Conservation (phyloP, 164 flowering plant genomes). For the Umbellularia californica region DNA sequence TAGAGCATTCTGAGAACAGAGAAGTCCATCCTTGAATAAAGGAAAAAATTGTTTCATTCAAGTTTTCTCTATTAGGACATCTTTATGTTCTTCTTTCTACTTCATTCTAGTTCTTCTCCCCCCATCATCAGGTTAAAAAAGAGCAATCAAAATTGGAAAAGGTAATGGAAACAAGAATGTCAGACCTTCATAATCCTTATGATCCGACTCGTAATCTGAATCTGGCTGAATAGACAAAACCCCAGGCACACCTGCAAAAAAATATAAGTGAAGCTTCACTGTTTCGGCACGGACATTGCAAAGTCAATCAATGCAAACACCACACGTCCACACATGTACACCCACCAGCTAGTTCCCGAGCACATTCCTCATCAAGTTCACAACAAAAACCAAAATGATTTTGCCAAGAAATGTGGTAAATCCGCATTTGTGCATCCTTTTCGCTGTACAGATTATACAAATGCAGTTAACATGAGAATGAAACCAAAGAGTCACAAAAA, state of each 20-base stretch:
- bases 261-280: neutral
- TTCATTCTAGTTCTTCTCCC: neutral
- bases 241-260: constrained; percentile 74
- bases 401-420: constrained; percentile 82
- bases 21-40: too few species aligned
- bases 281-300: neutral
- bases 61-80: too few species aligned
- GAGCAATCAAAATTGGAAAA: neutral
- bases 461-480: neutral
- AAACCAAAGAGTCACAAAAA: neutral
- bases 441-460: constrained; percentile 42
- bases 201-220: constrained; percentile 54
- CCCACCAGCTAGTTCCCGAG: constrained; percentile 61
- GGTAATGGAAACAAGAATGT: neutral
- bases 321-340: neutral
- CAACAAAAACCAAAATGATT: constrained; percentile 83
- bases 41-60: too few species aligned
- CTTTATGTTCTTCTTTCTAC: neutral
- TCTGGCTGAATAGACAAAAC: constrained; percentile 69
- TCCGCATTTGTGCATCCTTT: constrained; percentile 89
- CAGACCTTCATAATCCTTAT: constrained; percentile 80
- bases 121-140: too few species aligned
- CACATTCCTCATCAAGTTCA: constrained; percentile 77
- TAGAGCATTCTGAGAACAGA: too few species aligned
- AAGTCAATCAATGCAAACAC: neutral